Conservation (phyloP, 1,284 basidiomycete genomes). For the Albatrellus sp. region DNA sequence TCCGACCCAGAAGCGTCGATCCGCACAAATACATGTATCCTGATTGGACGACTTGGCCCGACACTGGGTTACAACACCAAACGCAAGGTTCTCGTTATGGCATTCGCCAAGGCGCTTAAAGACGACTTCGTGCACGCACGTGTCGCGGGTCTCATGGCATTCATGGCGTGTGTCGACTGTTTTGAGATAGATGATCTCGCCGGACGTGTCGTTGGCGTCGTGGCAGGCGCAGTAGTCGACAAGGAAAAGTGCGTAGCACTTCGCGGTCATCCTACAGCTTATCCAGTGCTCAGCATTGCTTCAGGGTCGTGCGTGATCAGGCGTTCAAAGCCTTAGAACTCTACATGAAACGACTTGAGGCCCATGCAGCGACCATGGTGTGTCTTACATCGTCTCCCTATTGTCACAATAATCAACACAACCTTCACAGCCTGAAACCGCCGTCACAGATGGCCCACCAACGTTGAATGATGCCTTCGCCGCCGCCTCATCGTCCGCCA, state of each 20-base stretch:
- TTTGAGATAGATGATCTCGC: slow-evolving; percentile 88
- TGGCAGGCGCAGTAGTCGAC: slow-evolving; percentile 74
- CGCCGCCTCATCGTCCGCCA: slow-evolving; percentile 15
- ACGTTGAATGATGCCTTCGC: slow-evolving; percentile 6
- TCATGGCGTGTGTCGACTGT: slow-evolving; percentile 90
- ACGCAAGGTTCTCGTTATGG: slow-evolving; percentile 90
- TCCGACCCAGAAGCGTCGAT: slow-evolving; percentile 89
- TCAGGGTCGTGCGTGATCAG: slow-evolving; percentile 81
- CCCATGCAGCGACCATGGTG: slow-evolving; percentile 71
- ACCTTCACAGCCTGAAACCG: slow-evolving; percentile 54
- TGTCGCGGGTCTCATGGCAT: slow-evolving; percentile 90
- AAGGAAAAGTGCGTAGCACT: slow-evolving; percentile 67
- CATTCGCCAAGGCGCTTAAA: slow-evolving; percentile 84
- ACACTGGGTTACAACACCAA: slow-evolving; percentile 81
- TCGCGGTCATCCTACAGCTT: background rate
- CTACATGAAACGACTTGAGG: slow-evolving; percentile 77
- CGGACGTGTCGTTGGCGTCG: slow-evolving; percentile 76
- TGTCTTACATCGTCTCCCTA: slow-evolving; percentile 11
- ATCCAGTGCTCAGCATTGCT: background rate
- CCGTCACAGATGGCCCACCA: slow-evolving; percentile 25
- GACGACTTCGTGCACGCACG: slow-evolving; percentile 90
- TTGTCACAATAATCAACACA: too few species aligned
- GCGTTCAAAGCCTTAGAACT: slow-evolving; percentile 86
- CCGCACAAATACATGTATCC: slow-evolving; percentile 94
- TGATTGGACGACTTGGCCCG: slow-evolving; percentile 86